phyloP scores from a whole-genome alignment of 2,329 filamentous ascomycete species.

The Microcyclospora tardicrescens region DNA sequence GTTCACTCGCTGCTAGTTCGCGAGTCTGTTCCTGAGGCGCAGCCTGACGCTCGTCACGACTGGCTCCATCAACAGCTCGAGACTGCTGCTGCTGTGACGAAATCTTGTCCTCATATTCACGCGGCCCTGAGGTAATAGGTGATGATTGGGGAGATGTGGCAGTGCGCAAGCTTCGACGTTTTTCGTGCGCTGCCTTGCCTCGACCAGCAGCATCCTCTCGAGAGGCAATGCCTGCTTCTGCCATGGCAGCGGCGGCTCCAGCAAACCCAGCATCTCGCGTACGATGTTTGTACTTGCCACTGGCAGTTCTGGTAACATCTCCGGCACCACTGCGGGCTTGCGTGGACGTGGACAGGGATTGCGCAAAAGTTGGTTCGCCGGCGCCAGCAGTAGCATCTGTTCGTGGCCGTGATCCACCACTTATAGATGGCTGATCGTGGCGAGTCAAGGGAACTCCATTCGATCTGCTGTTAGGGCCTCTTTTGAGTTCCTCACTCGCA shows the following conservation, averaged over 20 bases:
- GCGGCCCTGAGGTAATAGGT: conserved; percentile 8
- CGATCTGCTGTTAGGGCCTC: conserved; percentile 3
- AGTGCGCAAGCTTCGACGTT: conserved; percentile 12
- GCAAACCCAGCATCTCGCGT: conserved; percentile 21
- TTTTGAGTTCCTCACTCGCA: conserved; percentile 12
- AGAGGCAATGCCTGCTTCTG: conserved; percentile 2
- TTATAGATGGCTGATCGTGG: no score
- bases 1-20: conserved; percentile 21
- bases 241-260: conserved; percentile 18
- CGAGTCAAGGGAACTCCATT: no score
- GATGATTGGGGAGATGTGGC: conserved; percentile 6
- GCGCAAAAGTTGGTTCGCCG: background rate
- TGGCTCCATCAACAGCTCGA: background rate
- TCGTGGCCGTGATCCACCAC: conserved; percentile 4
- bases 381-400: background rate
- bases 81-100: conserved; percentile 6
- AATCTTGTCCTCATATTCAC: conserved; percentile 24
- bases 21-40: conserved; percentile 25
- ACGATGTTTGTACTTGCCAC: conserved; percentile 15
- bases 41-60: conserved; percentile 8
- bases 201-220: conserved; percentile 10
- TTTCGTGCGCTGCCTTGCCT: conserved; percentile 20
- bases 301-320: conserved; percentile 3
- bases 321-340: conserved; percentile 4
- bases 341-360: background rate